Evolutionary conservation across 179 eudicot genomes (phyloP).

Genomic region (Beta macrorhiza): DNA sequence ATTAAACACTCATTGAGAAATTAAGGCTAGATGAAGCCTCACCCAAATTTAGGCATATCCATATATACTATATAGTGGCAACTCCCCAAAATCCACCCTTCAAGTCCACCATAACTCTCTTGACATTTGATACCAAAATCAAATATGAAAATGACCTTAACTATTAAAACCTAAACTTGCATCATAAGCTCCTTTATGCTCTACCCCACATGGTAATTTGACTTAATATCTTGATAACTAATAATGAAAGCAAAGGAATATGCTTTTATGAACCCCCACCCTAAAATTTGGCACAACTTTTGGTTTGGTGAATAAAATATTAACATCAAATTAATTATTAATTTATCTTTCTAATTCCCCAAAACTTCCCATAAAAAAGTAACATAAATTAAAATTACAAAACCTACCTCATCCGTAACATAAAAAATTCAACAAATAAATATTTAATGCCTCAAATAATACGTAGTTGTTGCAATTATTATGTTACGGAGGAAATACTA

Average conservation of each 20-base stretch:
- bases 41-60: conserved; percentile 10
- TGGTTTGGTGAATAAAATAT: not conserved
- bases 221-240: conserved; percentile 13
- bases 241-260: conserved; percentile 14
- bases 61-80: not conserved
- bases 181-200: conserved; percentile 3
- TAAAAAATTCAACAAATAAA: too few relatives aligned
- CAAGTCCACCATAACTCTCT: not conserved
- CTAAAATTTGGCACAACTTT: conserved; percentile 14
- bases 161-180: not conserved
- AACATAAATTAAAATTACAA: too few relatives aligned
- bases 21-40: not conserved
- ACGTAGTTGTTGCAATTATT: too few relatives aligned
- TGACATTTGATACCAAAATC: not conserved
- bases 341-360: too few relatives aligned
- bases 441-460: too few relatives aligned
- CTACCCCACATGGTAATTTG: conserved; percentile 9
- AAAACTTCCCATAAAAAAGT: too few relatives aligned
- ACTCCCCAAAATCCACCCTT: conserved; percentile 10
- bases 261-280: not conserved
- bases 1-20: not conserved
- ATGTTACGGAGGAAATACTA: not conserved
- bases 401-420: too few relatives aligned
- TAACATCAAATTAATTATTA: too few relatives aligned
- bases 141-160: conserved; percentile 12